Base-by-base conservation (phyloP, 495 filamentous ascomycete species). In the Daldinia vernicosa region DNA sequence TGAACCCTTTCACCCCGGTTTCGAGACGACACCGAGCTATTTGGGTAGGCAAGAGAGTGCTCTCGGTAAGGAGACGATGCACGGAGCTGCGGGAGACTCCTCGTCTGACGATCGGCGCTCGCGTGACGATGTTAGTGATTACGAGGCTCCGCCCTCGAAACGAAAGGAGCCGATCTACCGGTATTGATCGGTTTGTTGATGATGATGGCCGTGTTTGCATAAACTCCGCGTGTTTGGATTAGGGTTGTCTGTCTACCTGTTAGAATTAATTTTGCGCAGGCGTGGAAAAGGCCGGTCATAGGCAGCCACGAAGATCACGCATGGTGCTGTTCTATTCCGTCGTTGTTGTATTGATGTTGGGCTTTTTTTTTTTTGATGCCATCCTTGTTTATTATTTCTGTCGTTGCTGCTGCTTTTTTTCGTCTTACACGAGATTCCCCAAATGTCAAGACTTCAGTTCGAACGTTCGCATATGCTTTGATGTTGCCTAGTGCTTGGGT, bases 1-100 rank as follows among this genome's bases (percentile, higher is more conserved):
- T 61, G 84, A 87, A 67, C 84, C 85, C 7, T 87, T 80, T 63
- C 84, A 87, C 68, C 85, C 85, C 4, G 84, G 84, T 0, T 86
- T 86, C 52, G 72, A 76, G 40, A 69, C 71, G 17, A 79, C 76
- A 8, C 76, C 74, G 33, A 78, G 78, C 56, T 81, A 82, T 52
- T 37, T 72, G 3, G 76, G 71, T 24, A 72, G 77, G 43, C 80
- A 82, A 52, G 76, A 81, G 39, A 79, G 77, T 53, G 73, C 75
- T 3, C 56, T 78, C 4, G 75, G 72, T 17, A 78, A 80, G 56
- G 69, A 76, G 17, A 68, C 78, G 3, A 83, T 80, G 79, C 75
- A 78, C 69, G 80, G 71, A 14, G 74, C 69, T 11, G 69, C 35
- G 35, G 50, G 52, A 33, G 53, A 43, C 28, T 40, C 64, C 3